Base-by-base conservation (phyloP, 2,329 filamentous ascomycete genomes). In the Ilyonectria sp. region DNA sequence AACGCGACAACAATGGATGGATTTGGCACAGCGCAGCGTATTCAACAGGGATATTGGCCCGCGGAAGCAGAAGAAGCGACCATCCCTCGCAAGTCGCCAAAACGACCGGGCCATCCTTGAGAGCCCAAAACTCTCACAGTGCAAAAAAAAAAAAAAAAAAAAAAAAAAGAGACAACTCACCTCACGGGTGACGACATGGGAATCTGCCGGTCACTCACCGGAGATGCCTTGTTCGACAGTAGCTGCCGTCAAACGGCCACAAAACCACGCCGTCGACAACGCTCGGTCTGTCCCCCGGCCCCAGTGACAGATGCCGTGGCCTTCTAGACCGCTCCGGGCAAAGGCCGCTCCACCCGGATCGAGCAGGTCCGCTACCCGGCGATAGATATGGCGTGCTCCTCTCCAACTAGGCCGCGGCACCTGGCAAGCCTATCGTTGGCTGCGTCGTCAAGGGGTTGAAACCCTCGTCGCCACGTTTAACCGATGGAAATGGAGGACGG, bases 331-430 rank as follows among this genome's bases (percentile, higher is more conserved):
- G 46, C 29, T 58, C 60, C 64, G 46, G 58, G 72, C 37, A 70
- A 70, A 59, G 69, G 29, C 59, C 44, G 47, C 58, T 74, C 70
- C 67, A 66, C 71, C 67, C 73, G 73, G 73, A 74, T 75, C 73
- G 67, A 65, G 47, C 64, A 65, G 26, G 61, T 58, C 47, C 35
- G 21, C 69, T 74, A 73, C 70, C 68, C 73, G 73, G 52, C 71
- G 67, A 74, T 74, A 52, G 60, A 53, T 35, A 63, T 69, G 73
- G 71, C 63, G 63, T 71, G 71, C 49, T 69, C 44, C 21, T 21
- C 53, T 23, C 56, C n/a, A 56, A 37, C 46, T 58, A 46, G 43
- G 33, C n/a, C 26, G 15, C 37, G 60, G 47, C 29, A 40, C 17
- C 49, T 52, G n/a, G n/a, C 17, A 19, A 54, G 26, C 26, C 49